These are phyloP conservation scores for Collybia sp. DNA, from an alignment of 768 basidiomycete species.

Conservation along the genomic window DNA sequence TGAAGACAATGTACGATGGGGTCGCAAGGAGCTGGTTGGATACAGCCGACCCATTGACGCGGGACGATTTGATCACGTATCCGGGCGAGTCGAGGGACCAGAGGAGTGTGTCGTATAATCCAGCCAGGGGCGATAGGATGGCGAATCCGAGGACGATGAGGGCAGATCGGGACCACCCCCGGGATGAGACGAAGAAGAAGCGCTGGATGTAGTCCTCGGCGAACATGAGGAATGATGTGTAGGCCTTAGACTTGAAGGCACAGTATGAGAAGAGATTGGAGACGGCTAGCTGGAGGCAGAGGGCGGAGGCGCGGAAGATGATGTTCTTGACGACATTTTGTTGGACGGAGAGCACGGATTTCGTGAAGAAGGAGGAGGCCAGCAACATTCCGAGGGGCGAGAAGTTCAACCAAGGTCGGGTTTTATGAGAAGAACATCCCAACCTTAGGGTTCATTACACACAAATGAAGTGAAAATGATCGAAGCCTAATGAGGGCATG, in stretches of 20 bases:
- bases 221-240: slow-evolving; percentile 3
- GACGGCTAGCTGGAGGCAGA: slow-evolving; percentile 11
- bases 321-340: slow-evolving; percentile 17
- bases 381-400: too few relatives aligned
- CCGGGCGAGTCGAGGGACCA: slow-evolving; percentile 16
- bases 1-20: slow-evolving; percentile 9
- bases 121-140: slow-evolving; percentile 2
- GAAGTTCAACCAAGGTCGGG: too few relatives aligned
- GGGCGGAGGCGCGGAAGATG: slow-evolving; percentile 10
- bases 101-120: slow-evolving; percentile 15
- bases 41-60: slow-evolving; percentile 2
- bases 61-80: slow-evolving; percentile 7
- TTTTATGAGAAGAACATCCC: too few relatives aligned
- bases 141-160: slow-evolving; percentile 11
- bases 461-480: too few relatives aligned
- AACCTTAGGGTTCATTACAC: too few relatives aligned
- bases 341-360: slow-evolving; percentile 7
- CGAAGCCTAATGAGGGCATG: too few relatives aligned
- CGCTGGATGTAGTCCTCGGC: slow-evolving; percentile 12
- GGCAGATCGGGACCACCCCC: slow-evolving; percentile 6
- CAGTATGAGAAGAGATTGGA: slow-evolving; percentile 9
- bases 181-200: slow-evolving; percentile 7
- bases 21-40: slow-evolving; percentile 6
- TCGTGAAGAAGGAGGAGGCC: not conserved
- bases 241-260: slow-evolving; percentile 8